Percentiles rank a stretch among this genome's conserved stretches.
These are phyloP conservation scores for Dendrobium officinale DNA, from an alignment of 106 monocot genomes.

Conservation along the genomic window DNA sequence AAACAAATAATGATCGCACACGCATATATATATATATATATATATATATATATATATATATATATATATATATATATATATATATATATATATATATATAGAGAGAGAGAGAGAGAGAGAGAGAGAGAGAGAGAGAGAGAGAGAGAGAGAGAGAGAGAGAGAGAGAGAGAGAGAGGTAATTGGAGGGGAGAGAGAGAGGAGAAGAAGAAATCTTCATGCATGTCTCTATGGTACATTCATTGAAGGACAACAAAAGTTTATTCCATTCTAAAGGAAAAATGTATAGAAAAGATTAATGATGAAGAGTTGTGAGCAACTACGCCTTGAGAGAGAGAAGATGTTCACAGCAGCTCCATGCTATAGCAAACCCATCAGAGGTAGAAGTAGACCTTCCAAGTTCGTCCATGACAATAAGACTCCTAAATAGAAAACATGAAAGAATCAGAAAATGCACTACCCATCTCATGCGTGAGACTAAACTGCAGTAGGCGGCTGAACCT, in stretches of 20 bases:
- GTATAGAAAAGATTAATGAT: background rate
- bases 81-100: too few relatives aligned
- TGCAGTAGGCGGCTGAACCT: constrained; percentile 33
- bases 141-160: too few relatives aligned
- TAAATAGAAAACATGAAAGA: constrained; percentile 24
- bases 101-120: too few relatives aligned
- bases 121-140: too few relatives aligned
- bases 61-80: too few relatives aligned
- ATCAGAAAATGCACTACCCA: constrained; percentile 16
- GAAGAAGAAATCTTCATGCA: background rate
- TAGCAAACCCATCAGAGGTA: constrained; percentile 92
- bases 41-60: too few relatives aligned
- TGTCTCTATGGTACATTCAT: background rate
- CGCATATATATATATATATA: too few relatives aligned
- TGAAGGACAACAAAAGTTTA: background rate
- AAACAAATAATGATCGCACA: too few relatives aligned
- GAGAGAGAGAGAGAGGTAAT: too few relatives aligned
- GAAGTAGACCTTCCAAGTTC: constrained; percentile 99
- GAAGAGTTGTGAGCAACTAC: constrained; percentile 27
- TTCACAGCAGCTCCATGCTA: constrained; percentile 99
- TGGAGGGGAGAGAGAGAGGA: background rate
- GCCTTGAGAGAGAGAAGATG: constrained; percentile 75
- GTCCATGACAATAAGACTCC: constrained; percentile 94
- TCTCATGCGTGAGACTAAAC: background rate
- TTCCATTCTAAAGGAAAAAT: constrained; percentile 1